Conservation (phyloP, 2,329 filamentous ascomycete species). For the Scytalidium sp. region DNA sequence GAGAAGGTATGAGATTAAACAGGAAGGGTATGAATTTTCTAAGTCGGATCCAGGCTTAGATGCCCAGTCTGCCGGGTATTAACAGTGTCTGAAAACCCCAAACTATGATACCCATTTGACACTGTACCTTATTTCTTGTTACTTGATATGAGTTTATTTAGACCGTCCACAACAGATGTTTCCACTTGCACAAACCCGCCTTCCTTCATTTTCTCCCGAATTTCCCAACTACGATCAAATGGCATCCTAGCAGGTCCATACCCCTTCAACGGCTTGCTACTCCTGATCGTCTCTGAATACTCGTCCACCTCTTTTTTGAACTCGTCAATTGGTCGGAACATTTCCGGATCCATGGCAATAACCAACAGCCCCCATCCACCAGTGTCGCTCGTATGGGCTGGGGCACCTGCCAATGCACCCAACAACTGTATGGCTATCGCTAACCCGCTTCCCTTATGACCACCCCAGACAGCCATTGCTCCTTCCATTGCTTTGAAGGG, state of each 20-base stretch:
- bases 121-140: background rate
- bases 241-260: constrained; percentile 1
- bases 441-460: background rate
- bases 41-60: no score
- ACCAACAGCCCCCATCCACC: background rate
- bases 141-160: background rate
- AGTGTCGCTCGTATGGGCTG: background rate
- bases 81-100: no score
- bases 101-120: no score
- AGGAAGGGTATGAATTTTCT: no score
- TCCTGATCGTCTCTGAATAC: constrained; percentile 1
- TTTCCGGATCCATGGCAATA: constrained; percentile 2
- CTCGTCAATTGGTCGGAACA: constrained; percentile 1
- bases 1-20: no score
- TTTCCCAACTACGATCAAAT: constrained; percentile 2
- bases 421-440: constrained; percentile 1
- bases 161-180: background rate
- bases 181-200: background rate
- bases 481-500: background rate
- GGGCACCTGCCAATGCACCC: background rate
- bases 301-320: constrained; percentile 1
- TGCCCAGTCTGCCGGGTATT: no score
- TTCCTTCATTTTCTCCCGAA: background rate
- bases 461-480: background rate
- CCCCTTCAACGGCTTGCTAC: background rate